A percentile compares a stretch with the other conserved stretches of the same genome.
Evolutionary conservation across 768 basidiomycete genomes (phyloP).

Genomic region (Lentinula sp.): DNA sequence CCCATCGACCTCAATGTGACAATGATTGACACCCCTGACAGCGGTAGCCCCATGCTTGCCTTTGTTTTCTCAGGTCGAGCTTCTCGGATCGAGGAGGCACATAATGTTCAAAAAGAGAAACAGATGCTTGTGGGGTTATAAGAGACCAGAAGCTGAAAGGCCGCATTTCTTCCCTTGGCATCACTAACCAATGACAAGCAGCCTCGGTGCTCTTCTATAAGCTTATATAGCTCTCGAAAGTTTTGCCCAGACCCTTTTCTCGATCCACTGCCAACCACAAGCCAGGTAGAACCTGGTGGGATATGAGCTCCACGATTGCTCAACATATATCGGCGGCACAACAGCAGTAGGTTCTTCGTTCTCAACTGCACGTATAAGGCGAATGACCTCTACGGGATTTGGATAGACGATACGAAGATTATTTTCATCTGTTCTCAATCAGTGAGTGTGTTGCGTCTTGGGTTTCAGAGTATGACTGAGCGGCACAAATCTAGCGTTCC

Average conservation of each 20-base stretch:
- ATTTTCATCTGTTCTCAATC: slow-evolving; percentile 1
- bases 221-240: neutral
- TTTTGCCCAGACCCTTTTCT: neutral
- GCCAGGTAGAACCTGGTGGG: neutral
- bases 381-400: neutral
- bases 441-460: neutral
- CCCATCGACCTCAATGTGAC: too few species aligned
- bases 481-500: neutral
- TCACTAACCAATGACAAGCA: neutral
- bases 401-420: slow-evolving; percentile 1
- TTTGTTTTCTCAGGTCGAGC: neutral
- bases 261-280: neutral
- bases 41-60: neutral
- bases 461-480: neutral
- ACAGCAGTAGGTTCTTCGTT: neutral
- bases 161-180: neutral
- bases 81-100: neutral
- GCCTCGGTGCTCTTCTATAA: neutral
- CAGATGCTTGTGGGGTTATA: neutral
- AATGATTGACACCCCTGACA: neutral
- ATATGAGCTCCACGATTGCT: neutral
- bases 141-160: neutral
- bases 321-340: neutral
- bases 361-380: too few species aligned
- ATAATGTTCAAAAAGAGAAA: neutral